Evolutionary conservation across 495 filamentous ascomycete species (phyloP).

Genomic region (Aspergillus leporis): DNA sequence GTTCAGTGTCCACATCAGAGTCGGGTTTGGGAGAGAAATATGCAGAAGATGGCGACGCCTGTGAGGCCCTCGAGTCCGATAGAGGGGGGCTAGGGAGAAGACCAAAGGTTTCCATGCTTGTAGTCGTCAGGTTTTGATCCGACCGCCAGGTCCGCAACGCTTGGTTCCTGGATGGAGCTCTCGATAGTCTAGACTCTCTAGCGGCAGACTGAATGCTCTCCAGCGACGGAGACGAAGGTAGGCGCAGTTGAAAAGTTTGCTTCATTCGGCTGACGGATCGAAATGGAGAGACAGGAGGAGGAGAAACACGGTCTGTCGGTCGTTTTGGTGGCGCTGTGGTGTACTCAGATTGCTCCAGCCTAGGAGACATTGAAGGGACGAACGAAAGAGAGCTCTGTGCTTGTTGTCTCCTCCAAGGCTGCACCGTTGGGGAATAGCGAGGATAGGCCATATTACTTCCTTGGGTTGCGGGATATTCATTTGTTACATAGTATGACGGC

Average conservation of each 20-base stretch:
- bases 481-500: constrained; percentile 18
- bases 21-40: constrained; percentile 33
- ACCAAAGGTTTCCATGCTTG: constrained; percentile 39
- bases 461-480: constrained; percentile 12
- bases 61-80: constrained; percentile 36
- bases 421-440: constrained; percentile 25
- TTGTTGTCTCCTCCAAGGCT: constrained; percentile 26
- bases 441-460: constrained; percentile 17
- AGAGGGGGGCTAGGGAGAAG: constrained; percentile 46
- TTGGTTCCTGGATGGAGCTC: constrained; percentile 20
- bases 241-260: constrained; percentile 44
- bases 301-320: constrained; percentile 24
- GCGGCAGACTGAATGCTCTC: constrained; percentile 25
- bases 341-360: constrained; percentile 30
- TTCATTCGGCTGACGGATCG: constrained; percentile 51
- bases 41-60: constrained; percentile 30
- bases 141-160: constrained; percentile 45
- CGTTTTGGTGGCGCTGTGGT: constrained; percentile 30
- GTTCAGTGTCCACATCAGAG: constrained; percentile 18
- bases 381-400: constrained; percentile 30
- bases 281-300: constrained; percentile 40
- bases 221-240: constrained; percentile 38
- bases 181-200: constrained; percentile 19
- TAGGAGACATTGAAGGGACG: constrained; percentile 23
- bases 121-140: constrained; percentile 39